Conservation (phyloP, 106 monocot genomes). For the Dendrobium catenatum region DNA sequence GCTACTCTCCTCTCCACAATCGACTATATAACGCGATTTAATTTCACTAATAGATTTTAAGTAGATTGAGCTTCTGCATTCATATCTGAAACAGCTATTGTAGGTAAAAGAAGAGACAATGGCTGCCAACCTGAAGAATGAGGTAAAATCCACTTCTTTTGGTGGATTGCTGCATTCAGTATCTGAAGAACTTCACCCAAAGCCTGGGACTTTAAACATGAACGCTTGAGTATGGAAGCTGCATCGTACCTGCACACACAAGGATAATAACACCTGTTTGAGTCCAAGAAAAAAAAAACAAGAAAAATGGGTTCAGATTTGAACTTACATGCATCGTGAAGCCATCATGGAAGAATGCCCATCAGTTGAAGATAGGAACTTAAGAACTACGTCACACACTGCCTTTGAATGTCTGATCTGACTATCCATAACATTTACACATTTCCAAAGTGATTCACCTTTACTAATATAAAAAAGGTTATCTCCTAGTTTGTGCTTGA, state of each 20-base stretch:
- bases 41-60: background rate
- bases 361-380: conserved; percentile 31
- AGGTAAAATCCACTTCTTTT: conserved; percentile 62
- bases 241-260: conserved; percentile 53
- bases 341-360: conserved; percentile 30
- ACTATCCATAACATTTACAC: conserved; percentile 52
- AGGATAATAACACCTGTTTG: no score
- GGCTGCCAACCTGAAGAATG: conserved; percentile 66
- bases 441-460: conserved; percentile 50
- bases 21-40: background rate
- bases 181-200: conserved; percentile 62
- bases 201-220: conserved; percentile 38
- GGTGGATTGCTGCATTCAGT: conserved; percentile 29
- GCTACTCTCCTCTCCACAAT: background rate
- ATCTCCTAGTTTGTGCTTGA: conserved; percentile 38
- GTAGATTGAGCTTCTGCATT: background rate
- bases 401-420: conserved; percentile 38
- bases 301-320: background rate
- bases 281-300: background rate
- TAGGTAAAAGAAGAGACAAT: conserved; percentile 11
- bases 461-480: conserved; percentile 38
- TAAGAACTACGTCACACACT: conserved; percentile 29
- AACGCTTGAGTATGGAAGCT: conserved; percentile 41
- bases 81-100: conserved; percentile 7
- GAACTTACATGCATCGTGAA: conserved; percentile 45